A percentile compares a stretch with the other conserved stretches of the same genome.
Conservation (phyloP, 1,284 basidiomycete genomes). For the Meripilus lineatus region DNA sequence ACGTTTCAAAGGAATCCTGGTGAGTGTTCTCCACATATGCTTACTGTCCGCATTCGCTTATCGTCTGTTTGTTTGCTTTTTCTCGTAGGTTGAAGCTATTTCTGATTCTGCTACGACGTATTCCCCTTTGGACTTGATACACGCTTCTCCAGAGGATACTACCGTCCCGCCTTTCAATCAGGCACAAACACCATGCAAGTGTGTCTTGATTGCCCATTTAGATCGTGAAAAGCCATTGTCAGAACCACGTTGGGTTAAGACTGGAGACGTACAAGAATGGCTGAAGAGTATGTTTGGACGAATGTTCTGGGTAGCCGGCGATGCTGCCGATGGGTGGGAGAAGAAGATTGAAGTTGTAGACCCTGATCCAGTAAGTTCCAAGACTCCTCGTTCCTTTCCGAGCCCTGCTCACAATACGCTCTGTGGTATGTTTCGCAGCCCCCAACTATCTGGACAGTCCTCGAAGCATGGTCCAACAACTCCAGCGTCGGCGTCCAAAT, state of each 20-base stretch:
- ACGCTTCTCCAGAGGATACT: conserved; percentile 41
- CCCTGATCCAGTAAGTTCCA: conserved; percentile 86
- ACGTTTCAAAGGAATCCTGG: conserved; percentile 70
- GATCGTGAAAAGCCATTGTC: conserved; percentile 86
- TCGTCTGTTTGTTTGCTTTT: too few species aligned
- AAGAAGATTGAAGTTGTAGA: conserved; percentile 89
- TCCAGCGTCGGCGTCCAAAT: conserved; percentile 70
- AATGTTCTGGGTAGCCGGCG: conserved; percentile 73
- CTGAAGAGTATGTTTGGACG: conserved; percentile 82
- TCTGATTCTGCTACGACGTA: conserved; percentile 71
- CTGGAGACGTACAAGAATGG: conserved; percentile 92
- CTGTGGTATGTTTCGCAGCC: conserved; percentile 44
- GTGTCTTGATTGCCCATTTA: conserved; percentile 63
- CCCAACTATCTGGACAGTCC: conserved; percentile 84
- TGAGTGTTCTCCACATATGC: conserved; percentile 32
- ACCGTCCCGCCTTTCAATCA: conserved; percentile 69
- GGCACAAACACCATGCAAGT: conserved; percentile 42
- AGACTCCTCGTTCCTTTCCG: conserved; percentile 12
- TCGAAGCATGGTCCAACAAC: conserved; percentile 83
- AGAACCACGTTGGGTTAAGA: conserved; percentile 94
- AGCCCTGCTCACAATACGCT: not conserved
- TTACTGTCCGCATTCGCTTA: conserved; percentile 5
- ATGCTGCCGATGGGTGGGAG: conserved; percentile 81
- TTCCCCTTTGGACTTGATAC: conserved; percentile 47
- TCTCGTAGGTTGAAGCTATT: conserved; percentile 69